Percentiles rank a stretch among this genome's conserved stretches.
Evolutionary conservation across 1,139 yeast species (phyloP).

Genomic region (Nakaseomyces glabratus): DNA sequence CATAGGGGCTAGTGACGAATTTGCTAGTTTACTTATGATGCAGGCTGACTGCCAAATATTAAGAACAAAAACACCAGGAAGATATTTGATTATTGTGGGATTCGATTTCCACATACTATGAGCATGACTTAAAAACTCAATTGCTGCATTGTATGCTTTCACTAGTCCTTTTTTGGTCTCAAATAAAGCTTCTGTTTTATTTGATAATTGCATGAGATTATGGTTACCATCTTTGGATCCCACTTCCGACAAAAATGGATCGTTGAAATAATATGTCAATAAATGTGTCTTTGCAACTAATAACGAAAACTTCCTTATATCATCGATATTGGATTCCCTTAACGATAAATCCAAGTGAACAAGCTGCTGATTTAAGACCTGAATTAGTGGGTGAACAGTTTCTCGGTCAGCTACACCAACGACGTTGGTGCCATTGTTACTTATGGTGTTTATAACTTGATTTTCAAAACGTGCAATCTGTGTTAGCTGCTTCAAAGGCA

Average conservation of each 20-base stretch:
- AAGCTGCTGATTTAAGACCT: slow-evolving; percentile 59
- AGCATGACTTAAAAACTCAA: slow-evolving; percentile 60
- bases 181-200: slow-evolving; percentile 19
- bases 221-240: slow-evolving; percentile 10
- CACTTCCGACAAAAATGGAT: slow-evolving; percentile 14
- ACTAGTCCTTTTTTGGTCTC: slow-evolving; percentile 70
- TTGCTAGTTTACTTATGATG: slow-evolving; percentile 67
- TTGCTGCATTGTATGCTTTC: slow-evolving; percentile 69
- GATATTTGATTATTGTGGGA: slow-evolving; percentile 56
- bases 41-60: slow-evolving; percentile 90
- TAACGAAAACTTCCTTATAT: slow-evolving; percentile 58
- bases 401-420: slow-evolving; percentile 50
- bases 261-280: slow-evolving; percentile 60
- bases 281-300: slow-evolving; percentile 70
- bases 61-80: slow-evolving; percentile 76
- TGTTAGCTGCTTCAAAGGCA: slow-evolving; percentile 60
- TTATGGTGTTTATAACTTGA: slow-evolving; percentile 70
- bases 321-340: slow-evolving; percentile 42
- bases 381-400: slow-evolving; percentile 66
- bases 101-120: slow-evolving; percentile 51
- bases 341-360: slow-evolving; percentile 61
- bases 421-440: slow-evolving; percentile 60
- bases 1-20: slow-evolving; percentile 58
- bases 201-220: slow-evolving; percentile 10
- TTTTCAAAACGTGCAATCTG: slow-evolving; percentile 80